A percentile compares a stretch with the other conserved stretches of the same genome.
phyloP scores from a whole-genome alignment of 257 asterid species.

The Nicotiana benthamiana region DNA sequence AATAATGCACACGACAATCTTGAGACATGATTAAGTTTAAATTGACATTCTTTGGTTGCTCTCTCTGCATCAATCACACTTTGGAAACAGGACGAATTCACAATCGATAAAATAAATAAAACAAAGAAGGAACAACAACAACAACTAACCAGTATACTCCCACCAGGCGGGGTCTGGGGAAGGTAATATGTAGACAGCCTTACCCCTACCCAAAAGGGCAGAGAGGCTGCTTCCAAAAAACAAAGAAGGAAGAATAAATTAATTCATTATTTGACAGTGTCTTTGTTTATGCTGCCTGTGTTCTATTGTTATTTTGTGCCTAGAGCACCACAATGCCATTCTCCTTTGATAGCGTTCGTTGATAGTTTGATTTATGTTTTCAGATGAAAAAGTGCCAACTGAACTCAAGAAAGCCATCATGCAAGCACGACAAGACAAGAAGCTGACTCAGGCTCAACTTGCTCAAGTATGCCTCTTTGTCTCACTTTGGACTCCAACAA shows the following conservation, averaged over 20 bases:
- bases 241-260: background rate
- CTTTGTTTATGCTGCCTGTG: background rate
- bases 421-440: slow-evolving; percentile 85
- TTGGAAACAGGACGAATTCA: background rate
- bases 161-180: too few relatives aligned
- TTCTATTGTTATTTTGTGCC: background rate
- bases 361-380: background rate
- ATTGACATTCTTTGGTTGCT: background rate
- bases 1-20: background rate
- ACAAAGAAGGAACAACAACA: background rate
- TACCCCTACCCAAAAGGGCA: too few relatives aligned
- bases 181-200: too few relatives aligned
- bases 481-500: too few relatives aligned
- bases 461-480: slow-evolving; percentile 49
- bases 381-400: slow-evolving; percentile 83
- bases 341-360: background rate
- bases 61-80: background rate
- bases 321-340: background rate
- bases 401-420: slow-evolving; percentile 82
- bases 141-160: too few relatives aligned
- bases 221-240: too few relatives aligned
- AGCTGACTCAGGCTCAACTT: slow-evolving; percentile 84
- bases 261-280: background rate
- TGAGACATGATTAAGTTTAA: background rate
- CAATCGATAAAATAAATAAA: background rate